Base-by-base conservation (phyloP, 371 early-diverging fungal genomes). In the Mucor lusitanicus region DNA sequence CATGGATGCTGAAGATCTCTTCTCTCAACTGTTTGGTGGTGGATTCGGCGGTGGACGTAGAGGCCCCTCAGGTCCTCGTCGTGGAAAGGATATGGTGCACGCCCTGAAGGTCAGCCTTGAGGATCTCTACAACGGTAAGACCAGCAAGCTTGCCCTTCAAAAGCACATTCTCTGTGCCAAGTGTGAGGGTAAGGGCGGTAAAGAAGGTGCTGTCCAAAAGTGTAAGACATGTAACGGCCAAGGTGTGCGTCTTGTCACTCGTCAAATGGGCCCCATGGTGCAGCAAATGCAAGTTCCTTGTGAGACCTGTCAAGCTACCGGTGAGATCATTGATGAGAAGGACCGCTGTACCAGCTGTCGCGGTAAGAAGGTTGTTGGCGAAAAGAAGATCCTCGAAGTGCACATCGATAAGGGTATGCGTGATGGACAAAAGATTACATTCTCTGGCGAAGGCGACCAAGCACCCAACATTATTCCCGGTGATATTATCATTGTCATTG, bases 261-360 rank as follows among this genome's bases (percentile, higher is more conserved):
- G 97, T 59, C 98, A 97, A 80, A 92, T 98, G 85, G 98, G 98
- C 30, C 97, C 97, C 55, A 97, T 97, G 94, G 89, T 98, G 62
- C 99, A 99, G 85, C 98, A 97, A 84, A 90, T 97, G 80, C 97
- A 97, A 79, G 92, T 94, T 76, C 88, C 93, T 44, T 99, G 99
- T 86, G 84, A 85, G 17, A 90, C 87, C 57, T 98, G 98, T 85
- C 85, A 87, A 56, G 98, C 96, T 60, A 89, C 88, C 68, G 96
- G 97, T 68, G 92, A 96, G 74, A 85, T 90, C 69, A 95, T 98
- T 68, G 85, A 87, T 71, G 88, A 91, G 63, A 94, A 93, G 81
- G 91, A 94, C 80, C 85, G 92, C 57, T 97, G 98, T 90, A 91
- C 86, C 71, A 74, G 78, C 61, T 99, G 99, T 85, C 85, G 85